Evolutionary conservation across 495 filamentous ascomycete genomes (phyloP).

Genomic region (Aspergillus indologenus): DNA sequence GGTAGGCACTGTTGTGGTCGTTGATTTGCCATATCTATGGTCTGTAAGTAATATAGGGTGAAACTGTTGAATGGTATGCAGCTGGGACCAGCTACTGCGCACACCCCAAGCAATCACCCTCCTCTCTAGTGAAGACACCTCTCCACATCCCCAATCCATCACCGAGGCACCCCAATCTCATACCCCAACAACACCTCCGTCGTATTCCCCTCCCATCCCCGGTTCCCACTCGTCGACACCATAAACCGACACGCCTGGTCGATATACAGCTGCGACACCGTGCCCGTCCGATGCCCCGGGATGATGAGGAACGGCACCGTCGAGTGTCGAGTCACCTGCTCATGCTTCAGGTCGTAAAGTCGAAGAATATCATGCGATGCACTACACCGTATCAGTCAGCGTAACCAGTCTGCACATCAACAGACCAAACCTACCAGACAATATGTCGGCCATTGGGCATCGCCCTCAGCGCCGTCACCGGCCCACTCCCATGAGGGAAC

Average conservation of each 20-base stretch:
- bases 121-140: no score
- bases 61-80: no score
- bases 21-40: no score
- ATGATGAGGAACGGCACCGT: slow-evolving; percentile 92
- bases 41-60: no score
- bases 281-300: slow-evolving; percentile 88
- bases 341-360: slow-evolving; percentile 80
- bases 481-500: slow-evolving; percentile 83
- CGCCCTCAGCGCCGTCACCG: slow-evolving; percentile 78
- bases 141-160: no score
- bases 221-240: slow-evolving; percentile 83
- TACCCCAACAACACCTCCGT: slow-evolving; percentile 94
- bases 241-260: slow-evolving; percentile 88
- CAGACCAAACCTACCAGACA: slow-evolving; percentile 63
- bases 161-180: slow-evolving; percentile 66
- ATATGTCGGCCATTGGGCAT: slow-evolving; percentile 95
- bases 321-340: slow-evolving; percentile 63
- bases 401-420: background rate
- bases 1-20: no score
- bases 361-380: slow-evolving; percentile 93
- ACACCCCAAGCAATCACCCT: no score
- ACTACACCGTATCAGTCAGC: slow-evolving; percentile 38
- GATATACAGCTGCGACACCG: slow-evolving; percentile 77
- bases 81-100: no score
- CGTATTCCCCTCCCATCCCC: slow-evolving; percentile 91